Conservation (phyloP, 2,329 filamentous ascomycete species). For the Domatiomyces globalis region DNA sequence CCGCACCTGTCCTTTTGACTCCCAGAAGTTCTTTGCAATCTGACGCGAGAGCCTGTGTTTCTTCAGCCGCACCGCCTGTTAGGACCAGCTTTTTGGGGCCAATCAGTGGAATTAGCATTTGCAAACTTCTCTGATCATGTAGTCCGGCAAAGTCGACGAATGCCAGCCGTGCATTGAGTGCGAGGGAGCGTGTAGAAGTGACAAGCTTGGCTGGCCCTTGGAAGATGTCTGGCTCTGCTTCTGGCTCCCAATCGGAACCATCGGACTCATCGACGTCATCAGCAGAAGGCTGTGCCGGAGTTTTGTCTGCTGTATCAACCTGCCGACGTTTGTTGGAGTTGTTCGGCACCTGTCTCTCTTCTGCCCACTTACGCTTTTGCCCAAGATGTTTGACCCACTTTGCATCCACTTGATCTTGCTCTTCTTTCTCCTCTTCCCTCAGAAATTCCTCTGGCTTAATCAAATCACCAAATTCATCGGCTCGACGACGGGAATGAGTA, state of each 20-base stretch:
- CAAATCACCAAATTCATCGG: conserved; percentile 84
- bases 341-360: conserved; percentile 35
- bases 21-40: conserved; percentile 59
- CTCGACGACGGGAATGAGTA: conserved; percentile 60
- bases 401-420: conserved; percentile 46
- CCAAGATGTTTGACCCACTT: conserved; percentile 51
- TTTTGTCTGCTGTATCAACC: conserved; percentile 6
- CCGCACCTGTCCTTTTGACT: conserved; percentile 29
- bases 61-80: conserved; percentile 63
- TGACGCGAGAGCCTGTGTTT: conserved; percentile 63
- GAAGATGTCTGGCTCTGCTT: conserved; percentile 29
- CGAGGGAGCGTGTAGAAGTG: conserved; percentile 48
- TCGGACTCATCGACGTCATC: conserved; percentile 45
- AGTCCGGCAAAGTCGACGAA: conserved; percentile 86
- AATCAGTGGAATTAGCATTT: conserved; percentile 89
- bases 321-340: conserved; percentile 22
- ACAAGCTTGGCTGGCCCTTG: conserved; percentile 64
- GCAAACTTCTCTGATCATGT: conserved; percentile 83
- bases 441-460: conserved; percentile 91
- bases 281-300: conserved; percentile 24
- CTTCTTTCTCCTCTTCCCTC: conserved; percentile 78
- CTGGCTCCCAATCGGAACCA: conserved; percentile 39
- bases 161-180: conserved; percentile 60
- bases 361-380: conserved; percentile 90
- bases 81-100: conserved; percentile 88